These are phyloP conservation scores for Sonneratia caseolaris DNA, from an alignment of 345 rosid genomes.

Conservation along the genomic window DNA sequence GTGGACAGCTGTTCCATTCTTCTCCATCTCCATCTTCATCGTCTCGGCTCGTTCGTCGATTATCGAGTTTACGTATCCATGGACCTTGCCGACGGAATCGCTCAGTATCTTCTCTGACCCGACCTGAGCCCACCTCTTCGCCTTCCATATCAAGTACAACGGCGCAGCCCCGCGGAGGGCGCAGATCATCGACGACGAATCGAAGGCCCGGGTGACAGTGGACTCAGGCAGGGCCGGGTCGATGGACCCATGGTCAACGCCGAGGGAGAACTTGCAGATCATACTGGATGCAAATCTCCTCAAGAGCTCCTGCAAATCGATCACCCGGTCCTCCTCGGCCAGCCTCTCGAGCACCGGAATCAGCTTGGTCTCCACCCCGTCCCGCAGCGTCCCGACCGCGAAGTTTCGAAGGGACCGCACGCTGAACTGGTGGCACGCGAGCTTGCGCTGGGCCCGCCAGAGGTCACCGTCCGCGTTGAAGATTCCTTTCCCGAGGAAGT, in stretches of 20 bases:
- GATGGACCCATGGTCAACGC: constrained; percentile 6
- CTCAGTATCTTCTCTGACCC: constrained; percentile 9
- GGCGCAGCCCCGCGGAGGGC: constrained; percentile 14
- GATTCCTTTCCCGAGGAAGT: constrained; percentile 12
- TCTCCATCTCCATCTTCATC: constrained; percentile 3
- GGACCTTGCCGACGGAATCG: constrained; percentile 7
- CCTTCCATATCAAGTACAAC: constrained; percentile 9
- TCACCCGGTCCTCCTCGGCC: neutral
- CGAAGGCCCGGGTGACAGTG: constrained; percentile 5
- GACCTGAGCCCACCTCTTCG: constrained; percentile 5
- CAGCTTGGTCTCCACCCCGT: constrained; percentile 1
- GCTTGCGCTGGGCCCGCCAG: constrained; percentile 13
- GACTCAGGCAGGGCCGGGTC: constrained; percentile 6
- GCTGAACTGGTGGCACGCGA: constrained; percentile 12
- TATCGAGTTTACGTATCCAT: constrained; percentile 4
- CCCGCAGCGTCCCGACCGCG: neutral
- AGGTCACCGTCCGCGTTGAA: constrained; percentile 9
- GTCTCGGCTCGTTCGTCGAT: neutral
- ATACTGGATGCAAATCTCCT: constrained; percentile 10
- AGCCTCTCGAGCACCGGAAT: constrained; percentile 8
- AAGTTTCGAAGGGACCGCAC: constrained; percentile 4
- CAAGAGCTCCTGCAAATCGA: constrained; percentile 12
- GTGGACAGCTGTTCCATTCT: neutral
- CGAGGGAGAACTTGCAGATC: constrained; percentile 15
- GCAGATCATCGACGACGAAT: constrained; percentile 7